Evolutionary conservation across 495 filamentous ascomycete species (phyloP), one percentile per base, ranked within the genome.

Genomic region (Astrocystis sublimbata): DNA sequence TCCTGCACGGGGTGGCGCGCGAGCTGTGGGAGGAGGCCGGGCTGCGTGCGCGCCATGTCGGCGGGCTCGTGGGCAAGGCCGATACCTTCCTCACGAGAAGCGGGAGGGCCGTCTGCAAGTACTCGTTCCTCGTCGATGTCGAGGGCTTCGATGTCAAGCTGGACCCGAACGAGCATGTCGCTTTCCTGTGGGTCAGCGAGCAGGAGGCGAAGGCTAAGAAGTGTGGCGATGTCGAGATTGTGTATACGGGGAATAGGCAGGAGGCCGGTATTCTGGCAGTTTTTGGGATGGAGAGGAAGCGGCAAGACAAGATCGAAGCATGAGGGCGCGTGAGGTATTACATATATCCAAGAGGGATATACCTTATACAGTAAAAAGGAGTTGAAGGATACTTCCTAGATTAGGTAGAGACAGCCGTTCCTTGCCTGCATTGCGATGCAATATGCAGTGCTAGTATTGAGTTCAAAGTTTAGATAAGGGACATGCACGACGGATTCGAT

Each of bases 21-120:
- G 84, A 86, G 71, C 52, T 86, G n/a, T 79, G 76, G 72, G 84
- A 86, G 72, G 84, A 86, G 71, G 75, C 76, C 13, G 79, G 79
- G 12, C 64, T 86, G 26, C 50, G 66, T 8, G 69, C 76, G 28
- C 69, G 33, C 38, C 61, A 58, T 17, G 71, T 85, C 23, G 69
- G 73, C 26, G 51, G 71, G 33, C 70, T 76, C 40, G 76, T 83
- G 7, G 65, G 67, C 0, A 50, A 65, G 21, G 71, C 64, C 4
- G 46, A 68, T 1, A 53, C 60, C 9, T 83, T 83, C 65, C 65
- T 77, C 26, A 76, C 73, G 13, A 71, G 78, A 49, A 62, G 65
- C 10, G 73, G 75, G 1, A 30, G 49, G 28, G 46, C 52, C 28
- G 70, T 77, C 58, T 71, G 66, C 43, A 77, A 77, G 60, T 64